Base-by-base conservation (phyloP, 2,329 filamentous ascomycete genomes). In the Pyrenophora tritici-repentis region DNA sequence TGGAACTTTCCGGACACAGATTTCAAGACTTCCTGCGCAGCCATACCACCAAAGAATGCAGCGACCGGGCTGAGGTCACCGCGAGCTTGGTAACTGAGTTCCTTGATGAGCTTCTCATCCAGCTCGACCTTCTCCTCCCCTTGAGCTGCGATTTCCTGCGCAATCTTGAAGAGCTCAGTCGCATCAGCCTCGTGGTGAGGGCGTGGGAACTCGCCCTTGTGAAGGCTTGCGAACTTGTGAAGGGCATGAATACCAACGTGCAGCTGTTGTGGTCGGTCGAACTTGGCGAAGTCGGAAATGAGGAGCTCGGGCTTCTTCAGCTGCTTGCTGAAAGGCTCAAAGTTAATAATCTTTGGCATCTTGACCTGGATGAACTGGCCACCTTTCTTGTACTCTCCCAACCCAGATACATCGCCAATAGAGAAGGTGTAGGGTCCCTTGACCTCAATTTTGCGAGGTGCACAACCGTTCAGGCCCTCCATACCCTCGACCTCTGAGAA, bases 1-100 rank as follows among this genome's bases (percentile, higher is more conserved):
- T 91, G 86, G 78, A 99, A 99, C 76, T 99, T 99, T 63, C 94
- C 94, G 44, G 94, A 99, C 6, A 99, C 90, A 14, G 93, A 91
- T 77, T 99, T 99, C 55, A 99, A 83, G 17, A 97, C 88, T 75
- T 99, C 94, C 73, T 99, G 94, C 1, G 94, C 94, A 20, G 90
- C 84, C 62, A 97, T 84, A 63, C 94, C 94, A 73, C 94, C 94
- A 68, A 97, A 97, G 76, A 97, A 90, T 14, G 94, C 93, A 18
- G 92, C 91, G 83, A 99, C 90, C 3, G 94, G 90, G 70, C 85
- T 92, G 38, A 99, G 78, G 66, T 99, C 93, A 69, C 94, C 94
- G 26, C 83, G 86, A 17, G 94, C 94, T 75, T 99, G 94, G 77
- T 92, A 99, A 72, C 91, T 94, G 47, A 99, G 82, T 76, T 99